phyloP scores from a whole-genome alignment of 192 early-diverging fungal genomes.

The Coemansia sp. region DNA sequence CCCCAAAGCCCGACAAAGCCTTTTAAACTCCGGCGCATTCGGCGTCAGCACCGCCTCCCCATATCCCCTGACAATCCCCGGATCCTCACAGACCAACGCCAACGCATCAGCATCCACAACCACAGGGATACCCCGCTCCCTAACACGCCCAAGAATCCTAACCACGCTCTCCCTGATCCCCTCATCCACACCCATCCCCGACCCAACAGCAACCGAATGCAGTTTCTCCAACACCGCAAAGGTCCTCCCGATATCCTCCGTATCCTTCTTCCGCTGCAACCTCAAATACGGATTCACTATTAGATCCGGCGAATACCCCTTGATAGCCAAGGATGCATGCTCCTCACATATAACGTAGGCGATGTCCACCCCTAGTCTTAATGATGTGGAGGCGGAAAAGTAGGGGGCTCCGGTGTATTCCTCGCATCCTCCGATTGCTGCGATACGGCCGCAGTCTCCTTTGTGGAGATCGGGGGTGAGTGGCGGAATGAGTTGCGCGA shows the following conservation, averaged over 20 bases:
- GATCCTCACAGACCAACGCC: slow-evolving; percentile 67
- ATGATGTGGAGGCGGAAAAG: slow-evolving; percentile 56
- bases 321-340: slow-evolving; percentile 72
- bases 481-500: slow-evolving; percentile 46
- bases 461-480: slow-evolving; percentile 42
- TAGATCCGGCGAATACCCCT: slow-evolving; percentile 78
- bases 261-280: slow-evolving; percentile 24
- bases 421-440: slow-evolving; percentile 42
- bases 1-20: slow-evolving; percentile 61
- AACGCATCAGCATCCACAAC: slow-evolving; percentile 96
- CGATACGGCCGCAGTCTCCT: slow-evolving; percentile 47
- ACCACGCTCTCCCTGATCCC: slow-evolving; percentile 64
- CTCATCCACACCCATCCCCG: slow-evolving; percentile 80
- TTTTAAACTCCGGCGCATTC: slow-evolving; percentile 80
- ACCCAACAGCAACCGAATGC: slow-evolving; percentile 87
- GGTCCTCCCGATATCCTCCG: slow-evolving; percentile 32
- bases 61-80: slow-evolving; percentile 72
- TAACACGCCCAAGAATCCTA: slow-evolving; percentile 67
- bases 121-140: slow-evolving; percentile 60
- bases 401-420: slow-evolving; percentile 91
- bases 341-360: slow-evolving; percentile 83
- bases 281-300: slow-evolving; percentile 91
- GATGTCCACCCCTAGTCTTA: slow-evolving; percentile 75
- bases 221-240: slow-evolving; percentile 61
- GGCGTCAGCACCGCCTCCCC: slow-evolving; percentile 76